Evolutionary conservation across 2,329 filamentous ascomycete species (phyloP).

Genomic region (Fusarium oxysporum): DNA sequence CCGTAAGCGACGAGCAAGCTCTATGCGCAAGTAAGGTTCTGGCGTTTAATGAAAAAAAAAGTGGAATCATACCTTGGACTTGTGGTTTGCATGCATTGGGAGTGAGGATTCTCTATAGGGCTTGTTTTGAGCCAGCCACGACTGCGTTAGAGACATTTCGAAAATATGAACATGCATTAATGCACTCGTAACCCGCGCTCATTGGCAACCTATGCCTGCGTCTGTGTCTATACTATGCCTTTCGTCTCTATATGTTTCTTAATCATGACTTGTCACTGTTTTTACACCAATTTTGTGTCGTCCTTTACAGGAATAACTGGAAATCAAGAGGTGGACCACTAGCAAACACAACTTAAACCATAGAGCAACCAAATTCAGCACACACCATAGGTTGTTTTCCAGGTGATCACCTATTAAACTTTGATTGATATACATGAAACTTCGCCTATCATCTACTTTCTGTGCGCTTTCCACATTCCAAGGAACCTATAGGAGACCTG

Average conservation of each 20-base stretch:
- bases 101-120: slow-evolving; percentile 52
- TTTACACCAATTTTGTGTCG: not conserved
- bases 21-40: slow-evolving; percentile 83
- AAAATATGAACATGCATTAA: slow-evolving; percentile 51
- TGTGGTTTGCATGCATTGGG: slow-evolving; percentile 57
- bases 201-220: slow-evolving; percentile 13
- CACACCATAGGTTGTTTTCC: slow-evolving; percentile 17
- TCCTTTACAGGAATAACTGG: not conserved
- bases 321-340: not conserved
- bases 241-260: not conserved
- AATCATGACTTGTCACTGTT: not conserved
- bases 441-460: slow-evolving; percentile 22
- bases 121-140: slow-evolving; percentile 49
- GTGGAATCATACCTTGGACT: slow-evolving; percentile 53
- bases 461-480: slow-evolving; percentile 12
- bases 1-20: slow-evolving; percentile 97
- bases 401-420: slow-evolving; percentile 10
- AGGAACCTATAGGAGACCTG: slow-evolving; percentile 47
- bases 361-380: not conserved
- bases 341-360: not conserved
- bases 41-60: slow-evolving; percentile 52
- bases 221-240: not conserved
- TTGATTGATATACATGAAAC: slow-evolving; percentile 32
- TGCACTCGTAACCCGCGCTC: slow-evolving; percentile 44
- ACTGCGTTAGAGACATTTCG: slow-evolving; percentile 55